phyloP scores from a whole-genome alignment of 257 asterid species.

The Thymus mandschuricus region DNA sequence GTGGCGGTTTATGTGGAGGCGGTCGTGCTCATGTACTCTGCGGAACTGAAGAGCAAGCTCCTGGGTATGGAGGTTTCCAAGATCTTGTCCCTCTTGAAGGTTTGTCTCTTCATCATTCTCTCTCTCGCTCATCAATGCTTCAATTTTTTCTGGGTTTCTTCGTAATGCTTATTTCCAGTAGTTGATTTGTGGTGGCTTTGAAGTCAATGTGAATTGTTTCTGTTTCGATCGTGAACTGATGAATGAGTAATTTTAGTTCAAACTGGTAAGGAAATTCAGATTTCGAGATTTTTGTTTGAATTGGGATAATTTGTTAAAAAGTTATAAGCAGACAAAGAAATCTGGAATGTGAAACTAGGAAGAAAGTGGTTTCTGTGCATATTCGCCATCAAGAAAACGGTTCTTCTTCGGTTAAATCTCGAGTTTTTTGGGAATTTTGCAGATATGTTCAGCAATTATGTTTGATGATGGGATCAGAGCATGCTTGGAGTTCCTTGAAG shows the following conservation, averaged over 20 bases:
- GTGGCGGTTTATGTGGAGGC: slow-evolving; percentile 84
- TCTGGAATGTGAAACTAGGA: neutral
- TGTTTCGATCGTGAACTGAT: slow-evolving; percentile 11
- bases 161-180: neutral
- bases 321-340: too few species aligned
- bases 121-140: neutral
- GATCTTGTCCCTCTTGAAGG: slow-evolving; percentile 82
- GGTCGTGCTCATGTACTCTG: slow-evolving; percentile 76
- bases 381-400: neutral
- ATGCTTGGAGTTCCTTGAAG: slow-evolving; percentile 80
- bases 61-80: slow-evolving; percentile 63
- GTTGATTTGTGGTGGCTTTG: slow-evolving; percentile 4
- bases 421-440: slow-evolving; percentile 29
- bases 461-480: slow-evolving; percentile 77
- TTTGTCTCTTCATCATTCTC: slow-evolving; percentile 16
- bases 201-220: slow-evolving; percentile 1
- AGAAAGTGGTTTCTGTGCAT: neutral
- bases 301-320: neutral
- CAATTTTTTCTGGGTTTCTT: neutral
- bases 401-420: slow-evolving; percentile 4
- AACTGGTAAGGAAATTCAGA: neutral
- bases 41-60: slow-evolving; percentile 64
- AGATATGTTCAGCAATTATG: slow-evolving; percentile 78
- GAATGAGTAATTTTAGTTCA: slow-evolving; percentile 4
- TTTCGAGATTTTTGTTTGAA: slow-evolving; percentile 13